phyloP scores from a whole-genome alignment of 1,284 basidiomycete genomes.

The Leccinum angustisporum region DNA sequence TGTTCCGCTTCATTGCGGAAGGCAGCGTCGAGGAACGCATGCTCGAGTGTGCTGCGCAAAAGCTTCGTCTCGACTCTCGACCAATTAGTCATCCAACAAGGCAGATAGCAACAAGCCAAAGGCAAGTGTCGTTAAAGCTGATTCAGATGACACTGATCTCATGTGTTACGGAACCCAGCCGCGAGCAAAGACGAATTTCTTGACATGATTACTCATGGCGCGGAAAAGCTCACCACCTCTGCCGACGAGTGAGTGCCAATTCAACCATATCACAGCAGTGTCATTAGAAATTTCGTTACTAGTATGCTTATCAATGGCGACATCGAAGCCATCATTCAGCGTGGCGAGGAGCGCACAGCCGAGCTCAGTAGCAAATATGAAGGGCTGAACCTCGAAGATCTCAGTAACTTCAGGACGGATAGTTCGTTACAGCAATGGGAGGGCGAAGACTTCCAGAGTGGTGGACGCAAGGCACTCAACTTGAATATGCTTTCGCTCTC shows the following conservation, averaged over 20 bases:
- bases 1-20: conserved; percentile 97
- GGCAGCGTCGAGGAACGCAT: conserved; percentile 97
- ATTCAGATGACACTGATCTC: not conserved
- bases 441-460: conserved; percentile 88
- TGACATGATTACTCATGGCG: conserved; percentile 98
- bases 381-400: conserved; percentile 85
- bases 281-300: not conserved
- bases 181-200: conserved; percentile 96
- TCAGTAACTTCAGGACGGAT: conserved; percentile 97
- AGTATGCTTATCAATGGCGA: conserved; percentile 87
- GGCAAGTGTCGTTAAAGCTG: conserved; percentile 37
- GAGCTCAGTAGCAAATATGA: conserved; percentile 94
- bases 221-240: conserved; percentile 93
- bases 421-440: conserved; percentile 92
- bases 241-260: conserved; percentile 52
- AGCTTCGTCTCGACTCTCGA: conserved; percentile 82
- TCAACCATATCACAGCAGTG: not conserved
- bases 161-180: conserved; percentile 41
- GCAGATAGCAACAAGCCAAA: conserved; percentile 73
- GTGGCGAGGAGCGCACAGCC: conserved; percentile 89
- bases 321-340: conserved; percentile 91
- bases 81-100: conserved; percentile 98
- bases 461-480: conserved; percentile 67
- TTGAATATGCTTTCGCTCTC: conserved; percentile 88
- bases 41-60: conserved; percentile 95